Evolutionary conservation across 371 early-diverging fungal genomes (phyloP).

Genomic region (Mortierella sp.): DNA sequence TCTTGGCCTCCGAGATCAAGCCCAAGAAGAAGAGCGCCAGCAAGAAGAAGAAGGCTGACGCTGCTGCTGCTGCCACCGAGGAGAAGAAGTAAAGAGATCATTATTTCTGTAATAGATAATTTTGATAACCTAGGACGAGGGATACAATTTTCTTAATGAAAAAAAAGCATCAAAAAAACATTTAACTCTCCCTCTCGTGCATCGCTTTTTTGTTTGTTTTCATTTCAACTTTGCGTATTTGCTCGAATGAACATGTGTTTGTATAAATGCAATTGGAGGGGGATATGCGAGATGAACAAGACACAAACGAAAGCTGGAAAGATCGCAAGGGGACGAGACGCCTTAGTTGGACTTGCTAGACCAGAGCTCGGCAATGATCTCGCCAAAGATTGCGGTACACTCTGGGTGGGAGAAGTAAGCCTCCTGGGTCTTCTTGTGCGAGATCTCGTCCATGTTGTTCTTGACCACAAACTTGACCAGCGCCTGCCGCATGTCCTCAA

Average conservation of each 20-base stretch:
- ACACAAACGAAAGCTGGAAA: background rate
- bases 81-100: slow-evolving; percentile 51
- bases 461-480: slow-evolving; percentile 31
- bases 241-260: background rate
- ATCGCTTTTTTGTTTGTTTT: background rate
- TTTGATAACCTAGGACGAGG: background rate
- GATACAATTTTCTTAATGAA: slow-evolving; percentile 4
- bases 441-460: slow-evolving; percentile 21
- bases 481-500: slow-evolving; percentile 21
- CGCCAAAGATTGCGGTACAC: slow-evolving; percentile 38
- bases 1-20: slow-evolving; percentile 70
- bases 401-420: slow-evolving; percentile 30
- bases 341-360: background rate
- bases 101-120: background rate
- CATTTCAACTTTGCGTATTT: background rate
- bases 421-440: slow-evolving; percentile 11
- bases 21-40: slow-evolving; percentile 60
- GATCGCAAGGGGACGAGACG: background rate
- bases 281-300: too few relatives aligned
- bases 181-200: background rate
- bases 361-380: slow-evolving; percentile 41
- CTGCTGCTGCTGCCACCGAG: slow-evolving; percentile 46
- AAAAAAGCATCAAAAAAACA: slow-evolving; percentile 13
- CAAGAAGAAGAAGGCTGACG: slow-evolving; percentile 61
- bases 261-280: background rate